Evolutionary conservation across 2,329 filamentous ascomycete species (phyloP).

Genomic region (Pestalotiopsis fici): DNA sequence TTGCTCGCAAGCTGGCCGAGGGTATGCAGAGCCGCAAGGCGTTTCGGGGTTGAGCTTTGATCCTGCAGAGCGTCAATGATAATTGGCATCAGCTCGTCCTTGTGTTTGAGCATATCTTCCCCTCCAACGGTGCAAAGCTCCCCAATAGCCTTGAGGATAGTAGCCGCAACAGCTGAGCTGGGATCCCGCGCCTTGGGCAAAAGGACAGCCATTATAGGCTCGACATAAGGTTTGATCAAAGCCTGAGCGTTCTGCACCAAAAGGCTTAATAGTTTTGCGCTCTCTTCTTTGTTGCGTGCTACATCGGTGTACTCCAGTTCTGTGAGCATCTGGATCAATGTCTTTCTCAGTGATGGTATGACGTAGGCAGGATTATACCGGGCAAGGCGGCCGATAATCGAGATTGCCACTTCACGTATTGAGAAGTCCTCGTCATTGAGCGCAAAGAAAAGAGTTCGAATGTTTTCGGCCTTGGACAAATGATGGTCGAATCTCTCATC

Average conservation of each 20-base stretch:
- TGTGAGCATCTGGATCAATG: slow-evolving; percentile 92
- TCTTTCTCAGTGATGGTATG: slow-evolving; percentile 91
- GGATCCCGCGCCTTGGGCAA: slow-evolving; percentile 86
- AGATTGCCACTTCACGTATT: slow-evolving; percentile 92
- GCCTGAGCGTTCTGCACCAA: slow-evolving; percentile 91
- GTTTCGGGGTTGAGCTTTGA: slow-evolving; percentile 84
- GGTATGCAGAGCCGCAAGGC: slow-evolving; percentile 87
- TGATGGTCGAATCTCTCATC: slow-evolving; percentile 95
- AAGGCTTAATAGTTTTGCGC: slow-evolving; percentile 87
- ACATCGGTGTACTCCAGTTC: slow-evolving; percentile 97
- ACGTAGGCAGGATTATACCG: slow-evolving; percentile 94
- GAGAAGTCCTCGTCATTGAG: slow-evolving; percentile 93
- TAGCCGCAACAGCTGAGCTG: slow-evolving; percentile 86
- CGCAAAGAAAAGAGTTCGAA: slow-evolving; percentile 91
- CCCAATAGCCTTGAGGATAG: slow-evolving; percentile 92
- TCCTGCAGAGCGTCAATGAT: slow-evolving; percentile 94
- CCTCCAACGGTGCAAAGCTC: slow-evolving; percentile 93
- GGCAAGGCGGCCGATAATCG: slow-evolving; percentile 92
- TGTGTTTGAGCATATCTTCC: slow-evolving; percentile 89
- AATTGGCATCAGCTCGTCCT: slow-evolving; percentile 89
- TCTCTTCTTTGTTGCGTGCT: slow-evolving; percentile 92
- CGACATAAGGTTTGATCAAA: slow-evolving; percentile 93
- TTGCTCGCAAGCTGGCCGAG: slow-evolving; percentile 93
- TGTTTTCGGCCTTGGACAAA: slow-evolving; percentile 96
- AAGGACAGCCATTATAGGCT: slow-evolving; percentile 94